phyloP scores from a whole-genome alignment of 2,329 filamentous ascomycete genomes.

The Pseudogymnoascus sp. region DNA sequence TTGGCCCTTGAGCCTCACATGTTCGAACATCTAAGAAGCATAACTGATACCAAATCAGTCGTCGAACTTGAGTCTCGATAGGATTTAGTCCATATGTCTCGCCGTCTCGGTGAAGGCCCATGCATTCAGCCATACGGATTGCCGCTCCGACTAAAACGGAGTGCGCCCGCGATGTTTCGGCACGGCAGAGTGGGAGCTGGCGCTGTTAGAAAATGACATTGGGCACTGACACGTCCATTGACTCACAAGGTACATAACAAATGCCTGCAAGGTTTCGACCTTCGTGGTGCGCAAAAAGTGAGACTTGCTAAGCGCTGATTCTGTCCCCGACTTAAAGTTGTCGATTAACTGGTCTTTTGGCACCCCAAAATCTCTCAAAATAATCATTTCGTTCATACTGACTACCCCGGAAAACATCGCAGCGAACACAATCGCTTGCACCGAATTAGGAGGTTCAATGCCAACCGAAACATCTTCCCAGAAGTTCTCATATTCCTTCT shows the following conservation, averaged over 20 bases:
- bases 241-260: constrained; percentile 66
- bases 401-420: constrained; percentile 61
- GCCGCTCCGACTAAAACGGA: constrained; percentile 64
- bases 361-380: constrained; percentile 46
- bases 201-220: constrained; percentile 1
- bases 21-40: constrained; percentile 70
- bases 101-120: constrained; percentile 67
- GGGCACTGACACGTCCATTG: background rate
- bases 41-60: constrained; percentile 69
- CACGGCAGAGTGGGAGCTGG: constrained; percentile 62
- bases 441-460: constrained; percentile 53
- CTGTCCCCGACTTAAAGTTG: constrained; percentile 57
- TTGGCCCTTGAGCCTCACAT: constrained; percentile 65
- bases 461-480: constrained; percentile 53
- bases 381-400: constrained; percentile 50
- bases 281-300: constrained; percentile 65
- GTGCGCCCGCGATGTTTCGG: constrained; percentile 64
- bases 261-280: constrained; percentile 67
- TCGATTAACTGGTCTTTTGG: constrained; percentile 50
- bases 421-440: constrained; percentile 62
- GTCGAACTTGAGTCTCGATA: constrained; percentile 62
- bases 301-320: constrained; percentile 58
- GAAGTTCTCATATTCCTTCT: constrained; percentile 55
- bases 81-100: constrained; percentile 56
- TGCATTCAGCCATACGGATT: constrained; percentile 67